Conservation (phyloP, 2,329 filamentous ascomycete species). For the Zopfia rhizophila region DNA sequence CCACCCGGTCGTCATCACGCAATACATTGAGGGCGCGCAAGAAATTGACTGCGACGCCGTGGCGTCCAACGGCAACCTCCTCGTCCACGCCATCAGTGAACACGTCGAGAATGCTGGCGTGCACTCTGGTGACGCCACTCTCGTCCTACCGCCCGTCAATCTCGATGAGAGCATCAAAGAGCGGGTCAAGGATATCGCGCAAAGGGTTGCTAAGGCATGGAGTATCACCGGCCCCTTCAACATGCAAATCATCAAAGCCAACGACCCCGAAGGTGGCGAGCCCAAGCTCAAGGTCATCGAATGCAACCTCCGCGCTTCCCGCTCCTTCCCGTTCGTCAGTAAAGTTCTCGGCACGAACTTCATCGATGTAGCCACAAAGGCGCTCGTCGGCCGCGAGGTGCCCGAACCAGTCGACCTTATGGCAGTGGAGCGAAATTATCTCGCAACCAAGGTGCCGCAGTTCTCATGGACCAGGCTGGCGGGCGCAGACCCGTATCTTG, state of each 20-base stretch:
- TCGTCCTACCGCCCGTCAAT: constrained; percentile 86
- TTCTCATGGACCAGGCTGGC: constrained; percentile 99
- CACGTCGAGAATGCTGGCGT: constrained; percentile 98
- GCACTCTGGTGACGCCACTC: constrained; percentile 95
- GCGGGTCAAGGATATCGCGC: constrained; percentile 92
- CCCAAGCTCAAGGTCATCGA: constrained; percentile 93
- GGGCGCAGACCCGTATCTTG: constrained; percentile 95
- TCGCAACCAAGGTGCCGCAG: constrained; percentile 97
- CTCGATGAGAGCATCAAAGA: constrained; percentile 81
- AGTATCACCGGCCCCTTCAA: constrained; percentile 98
- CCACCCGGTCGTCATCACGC: constrained; percentile 97
- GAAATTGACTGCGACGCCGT: constrained; percentile 98
- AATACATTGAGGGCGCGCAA: constrained; percentile 96
- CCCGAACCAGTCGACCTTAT: constrained; percentile 89
- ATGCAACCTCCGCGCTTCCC: constrained; percentile 96
- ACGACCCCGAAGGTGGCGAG: constrained; percentile 77
- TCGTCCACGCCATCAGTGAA: constrained; percentile 92
- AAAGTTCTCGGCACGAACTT: constrained; percentile 98
- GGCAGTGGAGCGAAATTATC: constrained; percentile 86
- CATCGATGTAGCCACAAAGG: constrained; percentile 94
- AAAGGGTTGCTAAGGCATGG: constrained; percentile 97
- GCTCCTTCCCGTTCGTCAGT: constrained; percentile 97
- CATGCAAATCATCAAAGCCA: constrained; percentile 99
- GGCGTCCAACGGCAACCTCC: constrained; percentile 82
- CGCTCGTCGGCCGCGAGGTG: constrained; percentile 84